Evolutionary conservation across 2,329 filamentous ascomycete species (phyloP), one percentile per base, ranked within the genome.

Genomic region (Knufia fluminis): DNA sequence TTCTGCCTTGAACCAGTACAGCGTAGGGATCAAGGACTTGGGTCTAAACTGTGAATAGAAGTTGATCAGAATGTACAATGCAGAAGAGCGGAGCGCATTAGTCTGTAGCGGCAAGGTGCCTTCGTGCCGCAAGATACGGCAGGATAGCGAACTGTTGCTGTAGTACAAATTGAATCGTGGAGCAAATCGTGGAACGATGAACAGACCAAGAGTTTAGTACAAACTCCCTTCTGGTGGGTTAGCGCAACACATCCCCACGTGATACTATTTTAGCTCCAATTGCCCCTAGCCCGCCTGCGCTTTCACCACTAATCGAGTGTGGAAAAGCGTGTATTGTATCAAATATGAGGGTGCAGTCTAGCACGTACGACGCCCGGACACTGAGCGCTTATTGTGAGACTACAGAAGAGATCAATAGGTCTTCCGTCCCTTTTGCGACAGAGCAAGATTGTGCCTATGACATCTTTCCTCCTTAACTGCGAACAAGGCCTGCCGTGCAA

Each of bases 361-460:
- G 35, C 35, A 38, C 35, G 17, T 38, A n/a, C 35, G 17, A 20
- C 35, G 35, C 35, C 35, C 35, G 35, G 35, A 38, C 17, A 38
- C n/a, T 38, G 35, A 38, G 35, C 35, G 35, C 35, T 38, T 38
- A 38, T 38, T 38, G 35, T 38, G 14, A 38, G 35, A 38, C 35
- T 38, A n/a, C 35, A 38, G 35, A 38, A 38, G 35, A 38, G 35
- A 38, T 38, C n/a, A 38, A 38, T 38, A 38, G 35, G 35, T 38
- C 17, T 28, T 38, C 35, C n/a, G 35, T 38, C 35, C 17, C 35
- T n/a, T n/a, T 38, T 38, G 38, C 38, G 38, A 41, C 38, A 20
- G 19, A 20, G 38, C 8, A 41, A 17, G 6, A 41, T n/a, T 23
- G 38, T 23, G 16, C 38, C 19, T 17, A 41, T 41, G 38, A 41